phyloP scores from a whole-genome alignment of 768 basidiomycete genomes.

The Exsudoporus frostii region DNA sequence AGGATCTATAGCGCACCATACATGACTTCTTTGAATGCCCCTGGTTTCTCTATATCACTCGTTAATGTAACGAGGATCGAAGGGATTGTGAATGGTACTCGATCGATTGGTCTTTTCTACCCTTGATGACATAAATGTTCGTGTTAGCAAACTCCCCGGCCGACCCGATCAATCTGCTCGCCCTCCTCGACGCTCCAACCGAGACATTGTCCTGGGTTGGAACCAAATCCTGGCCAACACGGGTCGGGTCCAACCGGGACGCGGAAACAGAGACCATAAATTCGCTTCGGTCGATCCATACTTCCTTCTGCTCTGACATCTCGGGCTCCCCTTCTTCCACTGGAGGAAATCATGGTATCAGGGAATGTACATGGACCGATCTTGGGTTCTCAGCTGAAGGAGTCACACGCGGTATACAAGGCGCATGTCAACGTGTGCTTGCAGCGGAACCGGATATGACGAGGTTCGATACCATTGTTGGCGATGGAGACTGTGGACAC shows the following conservation, averaged over 20 bases:
- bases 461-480: conserved; percentile 54
- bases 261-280: conserved; percentile 6
- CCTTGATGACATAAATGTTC: not conserved
- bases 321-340: not conserved
- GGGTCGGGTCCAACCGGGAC: not conserved
- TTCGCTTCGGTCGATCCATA: conserved; percentile 2
- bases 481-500: conserved; percentile 63
- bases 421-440: conserved; percentile 43
- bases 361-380: conserved; percentile 3
- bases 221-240: conserved; percentile 30
- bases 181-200: conserved; percentile 42
- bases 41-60: conserved; percentile 53
- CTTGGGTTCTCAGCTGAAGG: conserved; percentile 13
- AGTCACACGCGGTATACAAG: conserved; percentile 7
- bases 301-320: not conserved
- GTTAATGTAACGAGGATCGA: conserved; percentile 41
- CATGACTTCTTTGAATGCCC: conserved; percentile 62
- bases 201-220: conserved; percentile 43
- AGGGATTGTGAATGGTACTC: conserved; percentile 10
- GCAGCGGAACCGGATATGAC: conserved; percentile 51
- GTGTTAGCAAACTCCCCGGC: conserved; percentile 14
- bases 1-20: conserved; percentile 48
- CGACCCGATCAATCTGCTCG: conserved; percentile 20
- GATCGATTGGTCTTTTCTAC: not conserved
- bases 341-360: too few species aligned